Conservation (phyloP, 2,329 filamentous ascomycete species). For the Rutstroemia sp. region DNA sequence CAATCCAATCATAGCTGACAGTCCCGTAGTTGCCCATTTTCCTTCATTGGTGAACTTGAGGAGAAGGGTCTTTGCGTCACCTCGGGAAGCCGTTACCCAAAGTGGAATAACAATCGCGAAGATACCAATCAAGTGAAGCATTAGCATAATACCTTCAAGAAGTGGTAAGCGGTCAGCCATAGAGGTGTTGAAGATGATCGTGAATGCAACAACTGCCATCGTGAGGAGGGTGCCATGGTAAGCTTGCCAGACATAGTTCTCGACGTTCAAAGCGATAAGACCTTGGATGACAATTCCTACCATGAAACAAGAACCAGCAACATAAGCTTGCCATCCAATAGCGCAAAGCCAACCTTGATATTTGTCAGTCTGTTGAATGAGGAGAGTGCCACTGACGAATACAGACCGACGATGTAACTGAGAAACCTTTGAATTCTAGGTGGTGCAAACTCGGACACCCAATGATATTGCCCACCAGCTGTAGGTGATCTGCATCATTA, state of each 20-base stretch:
- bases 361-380: not conserved
- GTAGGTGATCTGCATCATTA: constrained; percentile 38
- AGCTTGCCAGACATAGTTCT: constrained; percentile 29
- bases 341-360: constrained; percentile 37
- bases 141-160: constrained; percentile 36
- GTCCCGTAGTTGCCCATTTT: constrained; percentile 27
- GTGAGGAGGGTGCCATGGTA: constrained; percentile 38
- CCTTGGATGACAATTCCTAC: constrained; percentile 39
- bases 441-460: constrained; percentile 47
- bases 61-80: constrained; percentile 21
- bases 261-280: constrained; percentile 30
- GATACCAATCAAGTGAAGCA: constrained; percentile 39
- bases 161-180: constrained; percentile 33
- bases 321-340: constrained; percentile 38
- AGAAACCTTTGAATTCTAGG: constrained; percentile 41
- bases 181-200: constrained; percentile 38
- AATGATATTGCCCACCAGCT: constrained; percentile 50
- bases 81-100: constrained; percentile 23
- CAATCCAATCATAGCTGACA: constrained; percentile 33
- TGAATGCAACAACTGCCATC: constrained; percentile 35
- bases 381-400: not conserved
- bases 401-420: constrained; percentile 41
- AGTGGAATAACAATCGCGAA: constrained; percentile 36
- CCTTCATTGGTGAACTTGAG: constrained; percentile 28
- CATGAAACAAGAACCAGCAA: constrained; percentile 34